A percentile compares a stretch with the other conserved stretches of the same genome.
phyloP scores from a whole-genome alignment of 495 filamentous ascomycete genomes.

The Aspergillus baeticus region DNA sequence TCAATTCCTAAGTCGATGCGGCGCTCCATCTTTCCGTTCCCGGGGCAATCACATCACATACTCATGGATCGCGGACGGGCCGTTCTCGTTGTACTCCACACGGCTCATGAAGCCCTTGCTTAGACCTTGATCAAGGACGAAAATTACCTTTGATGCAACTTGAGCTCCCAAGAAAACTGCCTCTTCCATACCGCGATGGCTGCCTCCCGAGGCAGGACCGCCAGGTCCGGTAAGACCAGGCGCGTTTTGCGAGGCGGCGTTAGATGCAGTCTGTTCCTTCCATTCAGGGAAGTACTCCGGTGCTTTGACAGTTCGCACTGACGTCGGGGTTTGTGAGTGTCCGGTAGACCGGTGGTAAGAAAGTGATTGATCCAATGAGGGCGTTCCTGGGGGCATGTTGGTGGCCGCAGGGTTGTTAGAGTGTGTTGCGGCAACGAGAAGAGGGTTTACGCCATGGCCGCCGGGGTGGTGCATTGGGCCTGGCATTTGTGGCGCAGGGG shows the following conservation, averaged over 20 bases:
- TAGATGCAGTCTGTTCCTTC: constrained; percentile 69
- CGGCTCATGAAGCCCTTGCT: constrained; percentile 73
- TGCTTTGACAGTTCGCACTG: constrained; percentile 72
- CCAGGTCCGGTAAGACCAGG: constrained; percentile 17
- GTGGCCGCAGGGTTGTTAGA: constrained; percentile 51
- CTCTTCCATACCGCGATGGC: constrained; percentile 57
- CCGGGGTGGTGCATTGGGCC: constrained; percentile 42
- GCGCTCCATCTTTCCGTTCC: background rate
- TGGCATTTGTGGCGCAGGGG: constrained; percentile 64
- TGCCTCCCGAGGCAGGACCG: constrained; percentile 22
- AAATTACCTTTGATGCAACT: constrained; percentile 72
- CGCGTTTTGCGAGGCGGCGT: constrained; percentile 35
- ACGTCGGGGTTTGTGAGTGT: constrained; percentile 86
- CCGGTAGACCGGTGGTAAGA: constrained; percentile 61
- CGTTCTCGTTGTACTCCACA: constrained; percentile 75
- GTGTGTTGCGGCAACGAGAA: constrained; percentile 90
- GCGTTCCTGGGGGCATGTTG: constrained; percentile 35
- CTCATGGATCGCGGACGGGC: constrained; percentile 68
- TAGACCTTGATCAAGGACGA: constrained; percentile 67
- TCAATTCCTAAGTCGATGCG: background rate
- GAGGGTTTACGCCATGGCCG: constrained; percentile 75
- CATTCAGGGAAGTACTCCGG: constrained; percentile 93
- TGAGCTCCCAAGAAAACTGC: constrained; percentile 79
- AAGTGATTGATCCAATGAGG: constrained; percentile 33
- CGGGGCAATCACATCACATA: constrained; percentile 31